Evolutionary conservation across 1,284 basidiomycete genomes (phyloP).

Genomic region (Boletus subluridellus): DNA sequence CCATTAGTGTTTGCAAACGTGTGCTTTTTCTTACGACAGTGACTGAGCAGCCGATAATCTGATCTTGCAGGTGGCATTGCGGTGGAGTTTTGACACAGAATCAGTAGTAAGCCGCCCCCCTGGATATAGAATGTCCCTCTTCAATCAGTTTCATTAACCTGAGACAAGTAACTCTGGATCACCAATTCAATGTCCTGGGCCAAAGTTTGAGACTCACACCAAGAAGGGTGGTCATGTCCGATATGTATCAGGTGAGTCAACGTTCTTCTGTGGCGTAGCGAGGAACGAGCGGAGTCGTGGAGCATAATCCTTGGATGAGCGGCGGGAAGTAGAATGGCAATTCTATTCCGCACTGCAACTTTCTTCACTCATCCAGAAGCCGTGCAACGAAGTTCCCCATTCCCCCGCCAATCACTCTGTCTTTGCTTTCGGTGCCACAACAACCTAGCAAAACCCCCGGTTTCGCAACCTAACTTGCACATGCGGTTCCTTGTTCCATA

Average conservation of each 20-base stretch:
- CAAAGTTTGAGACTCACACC: neutral
- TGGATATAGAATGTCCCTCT: neutral
- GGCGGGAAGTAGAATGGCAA: neutral
- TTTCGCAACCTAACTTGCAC: neutral
- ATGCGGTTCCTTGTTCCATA: neutral
- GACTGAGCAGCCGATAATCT: neutral
- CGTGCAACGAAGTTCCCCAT: neutral
- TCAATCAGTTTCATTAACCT: neutral
- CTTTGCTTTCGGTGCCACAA: neutral
- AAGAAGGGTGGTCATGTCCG: neutral
- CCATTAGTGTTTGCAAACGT: neutral
- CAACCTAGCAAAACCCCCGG: neutral
- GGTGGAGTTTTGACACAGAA: conserved; percentile 5
- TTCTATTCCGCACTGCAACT: neutral
- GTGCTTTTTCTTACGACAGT: neutral
- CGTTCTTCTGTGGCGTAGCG: conserved; percentile 23
- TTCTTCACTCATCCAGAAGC: neutral
- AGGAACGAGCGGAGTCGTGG: conserved; percentile 8
- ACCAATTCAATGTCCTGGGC: neutral
- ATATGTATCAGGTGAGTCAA: conserved; percentile 9
- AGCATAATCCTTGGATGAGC: neutral
- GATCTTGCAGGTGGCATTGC: conserved; percentile 2
- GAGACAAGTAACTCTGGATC: neutral
- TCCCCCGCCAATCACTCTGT: neutral
- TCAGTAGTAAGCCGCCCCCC: neutral